Base-by-base conservation (phyloP, 2,329 filamentous ascomycete species). In the Aureobasidium lini region DNA sequence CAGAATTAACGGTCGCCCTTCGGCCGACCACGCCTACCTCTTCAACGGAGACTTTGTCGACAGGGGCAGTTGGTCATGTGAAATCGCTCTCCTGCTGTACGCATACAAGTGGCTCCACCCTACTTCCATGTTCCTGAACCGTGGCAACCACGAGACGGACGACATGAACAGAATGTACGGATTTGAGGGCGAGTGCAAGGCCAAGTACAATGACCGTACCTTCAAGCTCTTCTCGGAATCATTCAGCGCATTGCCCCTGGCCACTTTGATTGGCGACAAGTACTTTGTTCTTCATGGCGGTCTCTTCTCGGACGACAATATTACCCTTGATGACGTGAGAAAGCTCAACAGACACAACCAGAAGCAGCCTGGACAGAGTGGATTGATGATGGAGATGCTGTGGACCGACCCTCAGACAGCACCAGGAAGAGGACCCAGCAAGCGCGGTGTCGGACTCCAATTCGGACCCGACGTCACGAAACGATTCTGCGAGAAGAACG, bases 371-470 rank as follows among this genome's bases (percentile, higher is more conserved):
- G 94, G 94, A 34, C 94, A 99, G 73, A 78, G 88, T 50, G 94
- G 94, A 13, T 77, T 99, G 67, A 99, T 99, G 94, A 99, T 99
- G 94, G 94, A 99, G 76, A 99, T 99, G 94, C 83, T 99, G 48
- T 99, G 94, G 94, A 97, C 94, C 0, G 94, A 99, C 71, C 94
- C 94, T 2, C 94, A 99, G 73, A 82, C 88, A 0, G 81, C 85
- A 66, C 86, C 88, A 31, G 94, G 94, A 56, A 86, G 94, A 66
- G 90, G 92, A 8, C 94, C 94, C 46, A 96, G 91, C 79, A 99
- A 99, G 81, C 85, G 94, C 71, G 94, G 94, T 65, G 93, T 99
- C 18, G 94, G 94, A 56, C 83, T 97, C 76, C 92, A 97, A 72
- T 99, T 99, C 68, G 94, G 94, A 0, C 94, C 94, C 0, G 94